Conservation (phyloP, 2,329 filamentous ascomycete species). For the Fusarium multiceps region DNA sequence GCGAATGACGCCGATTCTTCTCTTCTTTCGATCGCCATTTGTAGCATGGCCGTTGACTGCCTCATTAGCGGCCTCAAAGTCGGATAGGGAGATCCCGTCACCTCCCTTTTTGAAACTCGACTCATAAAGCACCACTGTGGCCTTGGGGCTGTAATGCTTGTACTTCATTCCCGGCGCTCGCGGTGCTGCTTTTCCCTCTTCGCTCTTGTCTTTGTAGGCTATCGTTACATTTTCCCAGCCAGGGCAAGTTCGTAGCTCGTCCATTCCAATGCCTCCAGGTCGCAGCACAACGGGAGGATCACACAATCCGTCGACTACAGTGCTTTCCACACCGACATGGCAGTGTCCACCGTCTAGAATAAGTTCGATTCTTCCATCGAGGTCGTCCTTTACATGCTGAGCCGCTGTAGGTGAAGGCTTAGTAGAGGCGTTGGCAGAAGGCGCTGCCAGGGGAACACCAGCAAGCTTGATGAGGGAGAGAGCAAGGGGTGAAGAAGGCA, state of each 20-base stretch:
- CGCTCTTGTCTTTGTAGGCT: conserved; percentile 81
- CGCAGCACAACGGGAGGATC: conserved; percentile 83
- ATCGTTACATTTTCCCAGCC: conserved; percentile 85
- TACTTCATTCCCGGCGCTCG: conserved; percentile 99
- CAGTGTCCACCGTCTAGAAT: conserved; percentile 92
- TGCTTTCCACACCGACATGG: conserved; percentile 92
- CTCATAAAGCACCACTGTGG: conserved; percentile 86
- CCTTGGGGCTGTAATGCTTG: conserved; percentile 94
- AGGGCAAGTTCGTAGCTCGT: conserved; percentile 75
- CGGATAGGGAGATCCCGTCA: conserved; percentile 52
- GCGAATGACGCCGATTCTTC: conserved; percentile 64
- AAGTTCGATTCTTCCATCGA: conserved; percentile 82
- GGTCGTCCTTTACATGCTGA: conserved; percentile 87
- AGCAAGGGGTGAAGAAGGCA: conserved; percentile 88
- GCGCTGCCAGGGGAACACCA: conserved; percentile 84
- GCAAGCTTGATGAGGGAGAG: conserved; percentile 85
- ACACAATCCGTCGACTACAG: conserved; percentile 91
- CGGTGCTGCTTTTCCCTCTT: conserved; percentile 73
- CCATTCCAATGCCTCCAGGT: conserved; percentile 87
- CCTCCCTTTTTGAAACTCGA: conserved; percentile 53
- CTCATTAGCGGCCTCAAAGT: conserved; percentile 47
- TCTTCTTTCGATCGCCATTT: conserved; percentile 30
- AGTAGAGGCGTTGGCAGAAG: conserved; percentile 94
- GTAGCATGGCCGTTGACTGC: conserved; percentile 40
- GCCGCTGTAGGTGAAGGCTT: conserved; percentile 92